Evolutionary conservation across 1,284 basidiomycete genomes (phyloP), one percentile per base, ranked within the genome.

Genomic region (Ganoderma boninense): DNA sequence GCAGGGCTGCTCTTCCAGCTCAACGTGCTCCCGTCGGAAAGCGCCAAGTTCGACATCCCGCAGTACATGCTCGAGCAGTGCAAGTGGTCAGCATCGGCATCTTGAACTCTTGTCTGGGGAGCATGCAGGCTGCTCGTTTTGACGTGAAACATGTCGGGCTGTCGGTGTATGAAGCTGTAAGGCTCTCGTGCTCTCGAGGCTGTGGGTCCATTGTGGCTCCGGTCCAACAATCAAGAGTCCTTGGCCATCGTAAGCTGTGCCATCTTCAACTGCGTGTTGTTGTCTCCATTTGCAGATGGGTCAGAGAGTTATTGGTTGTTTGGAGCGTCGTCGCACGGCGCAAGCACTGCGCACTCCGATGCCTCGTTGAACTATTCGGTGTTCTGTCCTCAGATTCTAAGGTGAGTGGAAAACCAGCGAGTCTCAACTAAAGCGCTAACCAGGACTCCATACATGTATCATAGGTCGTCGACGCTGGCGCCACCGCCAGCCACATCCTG

Each of bases 1-100:
- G 79, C 81, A 0, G 82, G 82, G 2, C 64, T 82, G 69, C 74
- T 82, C 11, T 80, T 83, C 78, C 82, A 83, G 76, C 68, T 82
- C 71, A 79, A 76, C 64, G 75, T 76, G 32, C 73, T 80, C 52
- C 80, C 81, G 26, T 76, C 78, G 18, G 70, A 71, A 57, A 73
- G 79, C 35, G 73, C 76, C 35, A 69, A 73, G 62, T 75, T 80
- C 56, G 72, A 76, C 23, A 73, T 81, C n/a, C 82, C 81, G n/a
- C 73, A 78, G 68, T 77, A 78, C 44, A 80, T 82, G 65, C 65
- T 81, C 20, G 73, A 77, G 26, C 80, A 82, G 70, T 82, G 81
- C 66, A 66, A 69, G 29, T 40, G 16, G 35, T 11, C 57, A 16
- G 29, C 29, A 11, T 57, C 54, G 49, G 8, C 11, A 4, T n/a